Conservation (phyloP, 2,329 filamentous ascomycete species). For the Knoxdaviesia capensis region DNA sequence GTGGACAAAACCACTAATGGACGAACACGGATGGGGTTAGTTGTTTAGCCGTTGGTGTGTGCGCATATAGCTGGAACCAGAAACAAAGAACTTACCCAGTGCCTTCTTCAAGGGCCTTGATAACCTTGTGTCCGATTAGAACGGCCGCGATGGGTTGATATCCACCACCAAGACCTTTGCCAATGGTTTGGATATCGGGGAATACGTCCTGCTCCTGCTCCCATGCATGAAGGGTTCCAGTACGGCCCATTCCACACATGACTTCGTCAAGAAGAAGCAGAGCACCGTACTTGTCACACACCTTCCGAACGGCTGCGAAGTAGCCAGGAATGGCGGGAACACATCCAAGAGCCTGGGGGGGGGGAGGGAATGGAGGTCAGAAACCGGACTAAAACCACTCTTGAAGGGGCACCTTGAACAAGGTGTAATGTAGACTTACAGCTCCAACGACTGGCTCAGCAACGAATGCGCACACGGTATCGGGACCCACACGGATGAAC, state of each 20-base stretch:
- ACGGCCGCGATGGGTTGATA: slow-evolving; percentile 35
- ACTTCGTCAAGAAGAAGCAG: slow-evolving; percentile 39
- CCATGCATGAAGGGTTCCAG: slow-evolving; percentile 41
- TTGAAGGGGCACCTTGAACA: not conserved
- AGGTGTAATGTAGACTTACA: not conserved
- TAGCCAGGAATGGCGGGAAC: slow-evolving; percentile 31
- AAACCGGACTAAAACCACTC: slow-evolving; percentile 9
- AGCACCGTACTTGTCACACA: slow-evolving; percentile 34
- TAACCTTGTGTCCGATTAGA: slow-evolving; percentile 27
- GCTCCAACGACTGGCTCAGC: slow-evolving; percentile 29
- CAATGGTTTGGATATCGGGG: slow-evolving; percentile 38
- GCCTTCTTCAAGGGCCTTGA: slow-evolving; percentile 24
- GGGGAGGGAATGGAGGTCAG: no score
- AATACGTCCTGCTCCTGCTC: slow-evolving; percentile 27
- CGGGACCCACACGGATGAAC: slow-evolving; percentile 21
- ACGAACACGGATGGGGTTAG: not conserved
- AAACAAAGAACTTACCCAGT: slow-evolving; percentile 11
- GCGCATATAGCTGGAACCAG: slow-evolving; percentile 5
- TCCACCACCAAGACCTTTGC: slow-evolving; percentile 37
- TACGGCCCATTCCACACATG: slow-evolving; percentile 48
- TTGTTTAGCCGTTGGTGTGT: not conserved
- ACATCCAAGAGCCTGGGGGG: slow-evolving; percentile 22
- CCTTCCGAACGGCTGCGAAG: slow-evolving; percentile 25
- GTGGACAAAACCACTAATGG: slow-evolving; percentile 25
- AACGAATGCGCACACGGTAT: slow-evolving; percentile 25